These are phyloP conservation scores for Phytophthora gonapodyides DNA, from an alignment of 352 stramenopile species.

Conservation along the genomic window DNA sequence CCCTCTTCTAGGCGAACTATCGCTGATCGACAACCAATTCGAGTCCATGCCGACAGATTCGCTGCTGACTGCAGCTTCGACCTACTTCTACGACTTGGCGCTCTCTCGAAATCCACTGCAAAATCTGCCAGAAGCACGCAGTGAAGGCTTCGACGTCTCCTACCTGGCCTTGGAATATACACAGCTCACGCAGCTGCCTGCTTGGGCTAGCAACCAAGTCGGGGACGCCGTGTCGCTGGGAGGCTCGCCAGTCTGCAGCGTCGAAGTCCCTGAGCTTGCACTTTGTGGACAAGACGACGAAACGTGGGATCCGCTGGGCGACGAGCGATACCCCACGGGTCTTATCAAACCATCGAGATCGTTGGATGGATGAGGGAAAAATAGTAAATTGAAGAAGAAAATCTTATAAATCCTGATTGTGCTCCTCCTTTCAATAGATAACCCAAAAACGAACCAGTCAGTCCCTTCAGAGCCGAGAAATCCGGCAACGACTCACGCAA, in stretches of 20 bases:
- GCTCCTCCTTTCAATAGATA: no score
- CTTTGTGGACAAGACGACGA: conserved; percentile 7
- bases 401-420: no score
- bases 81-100: conserved; percentile 31
- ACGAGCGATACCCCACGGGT: conserved; percentile 27
- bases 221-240: conserved; percentile 15
- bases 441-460: neutral
- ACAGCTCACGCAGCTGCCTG: conserved; percentile 22
- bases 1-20: conserved; percentile 32
- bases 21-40: conserved; percentile 42
- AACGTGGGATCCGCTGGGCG: conserved; percentile 24
- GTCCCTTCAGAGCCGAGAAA: conserved; percentile 11
- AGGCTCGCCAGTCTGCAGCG: conserved; percentile 8
- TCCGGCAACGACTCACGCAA: neutral
- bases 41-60: conserved; percentile 21
- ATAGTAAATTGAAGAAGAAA: neutral
- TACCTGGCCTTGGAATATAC: conserved; percentile 43
- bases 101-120: conserved; percentile 38
- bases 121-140: conserved; percentile 24
- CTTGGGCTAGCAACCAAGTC: conserved; percentile 32
- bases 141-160: conserved; percentile 22
- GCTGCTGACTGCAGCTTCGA: conserved; percentile 12
- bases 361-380: conserved; percentile 12
- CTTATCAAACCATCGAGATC: conserved; percentile 11
- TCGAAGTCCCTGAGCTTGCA: conserved; percentile 3